Conservation (phyloP, 2,329 filamentous ascomycete genomes). For the Colletotrichum australisinense region DNA sequence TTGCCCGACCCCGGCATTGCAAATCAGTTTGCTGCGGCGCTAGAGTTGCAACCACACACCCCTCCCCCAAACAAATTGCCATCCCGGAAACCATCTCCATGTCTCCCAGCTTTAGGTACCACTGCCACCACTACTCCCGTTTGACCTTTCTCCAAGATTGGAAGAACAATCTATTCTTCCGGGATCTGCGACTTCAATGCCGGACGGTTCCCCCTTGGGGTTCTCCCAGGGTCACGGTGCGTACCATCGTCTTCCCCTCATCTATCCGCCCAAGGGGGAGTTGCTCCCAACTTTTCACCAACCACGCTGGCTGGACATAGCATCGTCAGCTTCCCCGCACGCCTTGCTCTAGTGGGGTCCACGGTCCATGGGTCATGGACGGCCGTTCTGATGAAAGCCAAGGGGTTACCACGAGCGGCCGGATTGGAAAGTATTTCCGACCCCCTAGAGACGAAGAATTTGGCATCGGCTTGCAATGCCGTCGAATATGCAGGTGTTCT, state of each 20-base stretch:
- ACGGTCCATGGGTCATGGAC: too few species aligned
- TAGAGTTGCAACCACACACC: conserved; percentile 8
- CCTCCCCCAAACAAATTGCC: conserved; percentile 39
- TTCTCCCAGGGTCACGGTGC: conserved; percentile 19
- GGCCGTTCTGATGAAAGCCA: neutral
- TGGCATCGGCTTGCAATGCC: conserved; percentile 73
- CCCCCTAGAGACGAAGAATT: conserved; percentile 62
- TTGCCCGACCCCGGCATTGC: conserved; percentile 9
- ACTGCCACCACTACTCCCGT: too few species aligned
- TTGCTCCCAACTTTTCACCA: neutral
- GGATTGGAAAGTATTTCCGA: conserved; percentile 36
- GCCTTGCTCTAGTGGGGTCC: neutral
- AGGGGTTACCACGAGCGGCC: neutral
- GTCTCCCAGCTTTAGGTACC: neutral
- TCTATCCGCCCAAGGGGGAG: neutral
- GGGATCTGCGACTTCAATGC: conserved; percentile 44
- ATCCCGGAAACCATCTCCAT: neutral
- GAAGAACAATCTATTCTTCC: conserved; percentile 40
- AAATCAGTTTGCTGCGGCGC: neutral
- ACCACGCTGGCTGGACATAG: conserved; percentile 21
- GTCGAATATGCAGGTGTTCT: conserved; percentile 78
- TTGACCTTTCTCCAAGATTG: conserved; percentile 41
- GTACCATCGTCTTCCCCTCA: conserved; percentile 13
- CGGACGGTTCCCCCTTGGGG: conserved; percentile 41
- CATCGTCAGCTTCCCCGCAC: conserved; percentile 35